Evolutionary conservation across 768 basidiomycete genomes (phyloP).

Genomic region (Boletales sp.): DNA sequence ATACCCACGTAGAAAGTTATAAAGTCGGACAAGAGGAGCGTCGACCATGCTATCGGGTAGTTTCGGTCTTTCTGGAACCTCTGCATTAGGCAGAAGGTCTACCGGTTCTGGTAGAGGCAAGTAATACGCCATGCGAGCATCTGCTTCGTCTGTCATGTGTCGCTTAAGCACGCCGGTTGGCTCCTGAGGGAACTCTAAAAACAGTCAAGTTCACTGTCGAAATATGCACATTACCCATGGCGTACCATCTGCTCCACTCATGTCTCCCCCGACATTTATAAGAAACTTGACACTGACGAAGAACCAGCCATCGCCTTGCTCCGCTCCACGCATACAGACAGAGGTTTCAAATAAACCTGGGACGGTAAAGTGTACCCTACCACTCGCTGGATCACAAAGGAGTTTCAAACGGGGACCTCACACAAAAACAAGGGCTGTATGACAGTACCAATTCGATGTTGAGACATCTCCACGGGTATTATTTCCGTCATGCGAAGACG

Average conservation of each 20-base stretch:
- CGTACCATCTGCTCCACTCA: constrained; percentile 67
- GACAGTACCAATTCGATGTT: constrained; percentile 59
- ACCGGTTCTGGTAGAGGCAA: constrained; percentile 44
- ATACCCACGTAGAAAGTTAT: constrained; percentile 83
- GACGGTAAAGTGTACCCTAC: constrained; percentile 74
- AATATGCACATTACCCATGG: neutral
- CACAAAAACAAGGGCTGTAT: constrained; percentile 12
- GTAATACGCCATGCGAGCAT: constrained; percentile 64
- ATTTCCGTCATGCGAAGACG: constrained; percentile 77
- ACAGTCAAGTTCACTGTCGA: neutral
- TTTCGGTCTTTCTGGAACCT: constrained; percentile 42
- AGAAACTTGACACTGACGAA: constrained; percentile 75
- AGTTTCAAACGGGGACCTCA: constrained; percentile 12
- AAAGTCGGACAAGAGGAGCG: constrained; percentile 79
- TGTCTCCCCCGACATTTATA: constrained; percentile 69
- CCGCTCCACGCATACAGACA: constrained; percentile 68
- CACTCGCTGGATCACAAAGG: constrained; percentile 50
- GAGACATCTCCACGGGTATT: constrained; percentile 78
- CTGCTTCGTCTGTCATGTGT: constrained; percentile 70
- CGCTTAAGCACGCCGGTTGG: constrained; percentile 61
- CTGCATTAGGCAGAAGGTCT: constrained; percentile 38
- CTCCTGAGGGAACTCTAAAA: constrained; percentile 66
- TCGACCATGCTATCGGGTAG: constrained; percentile 66
- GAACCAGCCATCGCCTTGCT: constrained; percentile 78
- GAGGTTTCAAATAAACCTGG: constrained; percentile 71